Percentiles rank a stretch among this genome's conserved stretches.
phyloP scores from a whole-genome alignment of 1,284 basidiomycete genomes.

The Irpex rosettiformis region DNA sequence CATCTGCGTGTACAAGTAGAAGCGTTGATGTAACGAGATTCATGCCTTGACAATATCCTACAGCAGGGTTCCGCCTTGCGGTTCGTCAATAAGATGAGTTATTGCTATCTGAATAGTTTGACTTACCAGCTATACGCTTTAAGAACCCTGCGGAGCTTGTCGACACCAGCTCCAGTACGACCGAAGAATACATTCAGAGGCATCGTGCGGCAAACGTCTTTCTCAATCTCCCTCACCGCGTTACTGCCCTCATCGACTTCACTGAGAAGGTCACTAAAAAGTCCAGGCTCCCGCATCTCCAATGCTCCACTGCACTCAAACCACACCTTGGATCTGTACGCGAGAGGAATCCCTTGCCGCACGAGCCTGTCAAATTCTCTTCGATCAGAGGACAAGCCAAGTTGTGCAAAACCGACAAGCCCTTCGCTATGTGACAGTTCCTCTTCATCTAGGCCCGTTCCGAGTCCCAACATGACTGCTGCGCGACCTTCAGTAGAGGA shows the following conservation, averaged over 20 bases:
- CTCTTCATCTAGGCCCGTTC: slow-evolving; percentile 59
- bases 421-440: slow-evolving; percentile 73
- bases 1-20: slow-evolving; percentile 87
- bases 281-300: slow-evolving; percentile 89
- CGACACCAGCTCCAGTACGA: slow-evolving; percentile 90
- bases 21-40: slow-evolving; percentile 94
- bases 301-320: slow-evolving; percentile 89
- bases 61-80: slow-evolving; percentile 74
- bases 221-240: slow-evolving; percentile 85
- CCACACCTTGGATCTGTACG: slow-evolving; percentile 87
- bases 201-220: slow-evolving; percentile 93
- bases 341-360: slow-evolving; percentile 83
- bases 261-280: slow-evolving; percentile 82
- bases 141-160: slow-evolving; percentile 87
- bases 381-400: slow-evolving; percentile 75
- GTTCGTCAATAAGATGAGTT: neutral
- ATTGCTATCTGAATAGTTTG: neutral
- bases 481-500: slow-evolving; percentile 37
- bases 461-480: slow-evolving; percentile 61
- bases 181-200: slow-evolving; percentile 97
- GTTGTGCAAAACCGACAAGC: slow-evolving; percentile 85
- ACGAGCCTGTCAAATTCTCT: slow-evolving; percentile 79
- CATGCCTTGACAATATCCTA: slow-evolving; percentile 94
- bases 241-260: slow-evolving; percentile 51
- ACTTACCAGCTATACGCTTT: slow-evolving; percentile 87